Conservation (phyloP, 257 asterid species). For the Solanum okadae region DNA sequence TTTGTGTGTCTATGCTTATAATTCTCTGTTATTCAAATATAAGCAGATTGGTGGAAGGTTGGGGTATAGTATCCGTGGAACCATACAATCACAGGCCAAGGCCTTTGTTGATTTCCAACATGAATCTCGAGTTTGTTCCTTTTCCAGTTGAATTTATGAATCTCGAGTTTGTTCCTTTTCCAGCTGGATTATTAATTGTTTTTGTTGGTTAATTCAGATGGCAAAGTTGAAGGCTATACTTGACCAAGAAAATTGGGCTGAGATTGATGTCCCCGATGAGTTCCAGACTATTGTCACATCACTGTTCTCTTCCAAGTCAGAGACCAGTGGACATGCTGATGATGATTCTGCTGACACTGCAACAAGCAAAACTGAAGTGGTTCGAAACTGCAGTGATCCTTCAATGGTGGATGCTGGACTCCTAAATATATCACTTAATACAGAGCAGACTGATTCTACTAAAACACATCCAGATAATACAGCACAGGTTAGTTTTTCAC, state of each 20-base stretch:
- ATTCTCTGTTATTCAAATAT: conserved; percentile 30
- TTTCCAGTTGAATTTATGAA: conserved; percentile 6
- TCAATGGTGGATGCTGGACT: conserved; percentile 14
- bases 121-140: conserved; percentile 80
- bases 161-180: conserved; percentile 64
- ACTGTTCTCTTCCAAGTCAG: conserved; percentile 43
- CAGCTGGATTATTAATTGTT: conserved; percentile 11
- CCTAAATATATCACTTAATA: background rate
- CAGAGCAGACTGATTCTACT: conserved; percentile 28
- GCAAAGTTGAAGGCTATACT: conserved; percentile 88
- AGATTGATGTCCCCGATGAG: conserved; percentile 93
- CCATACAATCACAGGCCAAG: conserved; percentile 93
- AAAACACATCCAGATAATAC: conserved; percentile 27
- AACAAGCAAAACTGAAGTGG: conserved; percentile 30
- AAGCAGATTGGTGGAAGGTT: conserved; percentile 98
- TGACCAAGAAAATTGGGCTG: conserved; percentile 98
- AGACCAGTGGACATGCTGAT: conserved; percentile 12
- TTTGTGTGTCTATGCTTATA: conserved; percentile 13
- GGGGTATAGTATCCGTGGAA: conserved; percentile 98
- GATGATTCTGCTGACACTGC: conserved; percentile 10
- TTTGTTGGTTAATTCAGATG: conserved; percentile 52
- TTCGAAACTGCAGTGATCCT: conserved; percentile 26
- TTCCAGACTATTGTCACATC: conserved; percentile 72
- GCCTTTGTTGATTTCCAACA: conserved; percentile 90
- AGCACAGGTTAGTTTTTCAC: conserved; percentile 31